Percentiles rank a stretch among this genome's conserved stretches.
phyloP scores from a whole-genome alignment of 192 early-diverging fungal species.

The Coemansia sp. region DNA sequence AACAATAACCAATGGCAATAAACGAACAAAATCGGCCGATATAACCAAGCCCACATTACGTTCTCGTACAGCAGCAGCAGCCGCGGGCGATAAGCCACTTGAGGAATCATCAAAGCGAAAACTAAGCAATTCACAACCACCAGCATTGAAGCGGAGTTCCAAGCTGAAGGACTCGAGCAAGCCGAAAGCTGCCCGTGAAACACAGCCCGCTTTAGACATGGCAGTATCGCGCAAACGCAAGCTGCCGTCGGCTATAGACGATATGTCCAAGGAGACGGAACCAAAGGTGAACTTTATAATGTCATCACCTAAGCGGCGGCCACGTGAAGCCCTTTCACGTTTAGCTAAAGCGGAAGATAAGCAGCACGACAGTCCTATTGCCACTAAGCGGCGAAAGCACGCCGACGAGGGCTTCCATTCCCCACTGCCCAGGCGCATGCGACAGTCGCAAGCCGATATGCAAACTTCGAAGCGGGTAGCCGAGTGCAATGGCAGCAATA shows the following conservation, averaged over 20 bases:
- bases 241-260: background rate
- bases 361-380: background rate
- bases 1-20: slow-evolving; percentile 8
- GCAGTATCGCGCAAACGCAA: slow-evolving; percentile 12
- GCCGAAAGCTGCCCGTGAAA: background rate
- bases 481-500: background rate
- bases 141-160: background rate
- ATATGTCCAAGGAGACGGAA: background rate
- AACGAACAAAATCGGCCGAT: slow-evolving; percentile 6
- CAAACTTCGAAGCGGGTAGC: background rate
- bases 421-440: slow-evolving; percentile 10
- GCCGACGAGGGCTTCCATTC: slow-evolving; percentile 15
- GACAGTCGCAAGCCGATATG: background rate
- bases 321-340: slow-evolving; percentile 18
- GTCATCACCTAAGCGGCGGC: slow-evolving; percentile 53
- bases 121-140: too few relatives aligned
- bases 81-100: background rate
- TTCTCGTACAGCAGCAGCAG: background rate
- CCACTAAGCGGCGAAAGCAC: slow-evolving; percentile 1
- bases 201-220: too few relatives aligned
- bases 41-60: slow-evolving; percentile 2
- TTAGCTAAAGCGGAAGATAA: background rate
- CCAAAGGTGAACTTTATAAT: slow-evolving; percentile 39
- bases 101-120: too few relatives aligned
- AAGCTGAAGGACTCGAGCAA: background rate